Evolutionary conservation across 768 basidiomycete genomes (phyloP), one percentile per base, ranked within the genome.

Genomic region (Leucogyrophana mollusca): DNA sequence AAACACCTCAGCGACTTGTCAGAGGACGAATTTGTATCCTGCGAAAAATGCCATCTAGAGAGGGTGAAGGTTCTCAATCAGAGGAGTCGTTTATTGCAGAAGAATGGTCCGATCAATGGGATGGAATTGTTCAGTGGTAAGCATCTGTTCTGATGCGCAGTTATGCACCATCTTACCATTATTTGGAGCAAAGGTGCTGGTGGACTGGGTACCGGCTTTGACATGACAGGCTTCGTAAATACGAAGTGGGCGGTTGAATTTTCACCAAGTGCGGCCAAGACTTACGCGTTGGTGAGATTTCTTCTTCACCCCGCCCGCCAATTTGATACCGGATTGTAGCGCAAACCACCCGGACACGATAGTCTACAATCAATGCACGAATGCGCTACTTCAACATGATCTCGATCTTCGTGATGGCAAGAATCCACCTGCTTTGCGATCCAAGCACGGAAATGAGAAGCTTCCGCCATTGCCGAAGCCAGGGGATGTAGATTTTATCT

Each of bases 211-310:
- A 76, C 80, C 27, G 87, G 88, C 1, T 66, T 90, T 47, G 73
- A 80, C 39, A 56, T 81, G 52, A 81, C 83, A 5, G 73, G 74
- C 0, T 79, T 77, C 60, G 77, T 88, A 6, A 68, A 83, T 14
- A 84, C 83, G 1, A 73, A 69, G 53, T 87, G 83, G 73, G 87
- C 86, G 0, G 72, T 89, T 0, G 87, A 90, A 57, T 79, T 74
- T 52, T 77, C 74, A 0, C 73, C 77, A 13, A 71, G 82, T 45
- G 85, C 87, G 24, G 83, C 85, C 3, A 67, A 67, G 41, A 86
- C 85, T 2, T 86, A 81, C 45, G 57, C 67, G 87, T 88, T 52
- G 57, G 73, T 56, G n/a, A n/a, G n/a, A n/a, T n/a, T 27, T 38
- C 27, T 27, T 24, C 25, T 43, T 21, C 13, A 27, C 16, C 37